These are phyloP conservation scores for Dictyostelium citrinum DNA, from an alignment of 78 protist species.

Conservation along the genomic window DNA sequence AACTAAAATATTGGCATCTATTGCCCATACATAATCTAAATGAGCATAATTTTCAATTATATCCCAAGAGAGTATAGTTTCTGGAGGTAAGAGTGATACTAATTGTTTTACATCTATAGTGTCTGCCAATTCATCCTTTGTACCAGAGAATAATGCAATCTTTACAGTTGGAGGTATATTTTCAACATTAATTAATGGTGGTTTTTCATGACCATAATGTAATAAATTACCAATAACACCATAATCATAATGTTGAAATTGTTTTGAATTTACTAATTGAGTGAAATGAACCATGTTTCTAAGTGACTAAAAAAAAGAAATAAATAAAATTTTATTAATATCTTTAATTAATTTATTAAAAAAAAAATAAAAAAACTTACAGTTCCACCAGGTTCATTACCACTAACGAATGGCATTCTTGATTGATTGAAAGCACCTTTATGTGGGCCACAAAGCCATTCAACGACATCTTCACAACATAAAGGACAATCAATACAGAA, in stretches of 20 bases:
- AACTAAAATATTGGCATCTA: conserved; percentile 34
- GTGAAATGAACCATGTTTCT: conserved; percentile 78
- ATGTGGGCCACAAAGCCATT: conserved; percentile 57
- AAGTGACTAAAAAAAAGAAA: not conserved
- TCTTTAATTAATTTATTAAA: too few species aligned
- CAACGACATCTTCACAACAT: conserved; percentile 58
- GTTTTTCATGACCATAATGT: not conserved
- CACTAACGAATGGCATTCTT: conserved; percentile 59
- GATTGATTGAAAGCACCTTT: conserved; percentile 53
- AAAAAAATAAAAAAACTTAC: not conserved
- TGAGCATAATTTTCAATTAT: conserved; percentile 47
- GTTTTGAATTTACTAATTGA: conserved; percentile 47
- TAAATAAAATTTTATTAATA: too few species aligned
- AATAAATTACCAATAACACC: conserved; percentile 14
- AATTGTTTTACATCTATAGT: conserved; percentile 65
- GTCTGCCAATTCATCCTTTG: conserved; percentile 80
- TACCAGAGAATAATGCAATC: conserved; percentile 70
- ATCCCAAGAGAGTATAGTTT: conserved; percentile 15
- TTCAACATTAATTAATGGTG: conserved; percentile 53
- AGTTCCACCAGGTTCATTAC: conserved; percentile 75
- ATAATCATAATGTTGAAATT: conserved; percentile 66
- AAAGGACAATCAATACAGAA: conserved; percentile 49
- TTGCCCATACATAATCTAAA: conserved; percentile 78
- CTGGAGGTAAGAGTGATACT: not conserved
- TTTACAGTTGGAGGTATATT: conserved; percentile 22